Conservation (phyloP, 2,329 filamentous ascomycete species). For the Aspergillus udagawae region DNA sequence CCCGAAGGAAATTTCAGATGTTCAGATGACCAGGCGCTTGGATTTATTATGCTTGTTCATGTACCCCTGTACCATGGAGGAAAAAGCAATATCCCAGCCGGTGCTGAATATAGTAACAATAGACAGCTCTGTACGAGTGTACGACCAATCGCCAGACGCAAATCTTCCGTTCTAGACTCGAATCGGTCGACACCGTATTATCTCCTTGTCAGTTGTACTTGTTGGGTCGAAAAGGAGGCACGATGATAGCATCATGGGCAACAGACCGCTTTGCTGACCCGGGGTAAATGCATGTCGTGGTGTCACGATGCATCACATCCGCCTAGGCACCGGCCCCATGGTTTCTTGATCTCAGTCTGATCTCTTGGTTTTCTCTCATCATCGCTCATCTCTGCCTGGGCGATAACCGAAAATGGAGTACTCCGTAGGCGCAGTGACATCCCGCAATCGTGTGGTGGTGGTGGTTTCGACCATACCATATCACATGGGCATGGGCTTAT, state of each 20-base stretch:
- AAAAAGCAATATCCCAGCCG: background rate
- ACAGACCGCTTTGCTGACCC: background rate
- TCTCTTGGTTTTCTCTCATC: background rate
- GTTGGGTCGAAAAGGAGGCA: background rate
- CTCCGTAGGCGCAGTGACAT: background rate
- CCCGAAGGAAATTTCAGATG: background rate
- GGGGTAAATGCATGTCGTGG: background rate
- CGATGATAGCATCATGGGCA: background rate
- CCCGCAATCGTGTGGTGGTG: background rate
- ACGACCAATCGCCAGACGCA: background rate
- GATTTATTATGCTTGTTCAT: background rate
- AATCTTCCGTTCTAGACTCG: background rate
- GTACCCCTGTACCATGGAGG: background rate
- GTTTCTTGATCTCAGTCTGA: background rate
- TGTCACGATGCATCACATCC: constrained; percentile 5
- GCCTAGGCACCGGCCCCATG: background rate
- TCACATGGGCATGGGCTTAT: constrained; percentile 14
- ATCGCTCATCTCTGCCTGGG: background rate
- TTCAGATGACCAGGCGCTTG: background rate
- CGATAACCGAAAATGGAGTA: background rate
- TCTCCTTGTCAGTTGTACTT: background rate
- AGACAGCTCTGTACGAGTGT: background rate
- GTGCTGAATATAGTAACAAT: background rate
- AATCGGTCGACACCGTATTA: background rate
- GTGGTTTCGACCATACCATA: background rate